phyloP scores from a whole-genome alignment of 2,329 filamentous ascomycete genomes.

The Xylariaceae sp. region DNA sequence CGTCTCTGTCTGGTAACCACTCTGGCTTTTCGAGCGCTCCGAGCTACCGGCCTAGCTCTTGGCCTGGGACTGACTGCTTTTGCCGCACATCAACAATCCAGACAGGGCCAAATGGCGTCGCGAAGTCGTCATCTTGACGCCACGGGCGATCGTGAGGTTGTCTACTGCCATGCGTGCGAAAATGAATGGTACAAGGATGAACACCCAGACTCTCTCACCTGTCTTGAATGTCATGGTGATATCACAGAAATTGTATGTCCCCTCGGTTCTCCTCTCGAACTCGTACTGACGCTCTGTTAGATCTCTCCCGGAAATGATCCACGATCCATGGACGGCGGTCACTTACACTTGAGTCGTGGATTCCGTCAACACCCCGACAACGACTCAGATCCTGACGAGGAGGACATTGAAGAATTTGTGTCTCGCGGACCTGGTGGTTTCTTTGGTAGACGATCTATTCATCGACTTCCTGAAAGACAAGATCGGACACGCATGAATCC shows the following conservation, averaged over 20 bases:
- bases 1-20: no score
- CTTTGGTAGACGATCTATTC: constrained; percentile 33
- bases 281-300: constrained; percentile 32
- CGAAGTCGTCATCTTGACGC: constrained; percentile 44
- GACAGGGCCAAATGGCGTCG: constrained; percentile 35
- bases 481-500: constrained; percentile 13
- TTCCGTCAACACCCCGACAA: constrained; percentile 23
- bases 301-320: constrained; percentile 59
- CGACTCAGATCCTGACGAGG: constrained; percentile 56
- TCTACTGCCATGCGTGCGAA: constrained; percentile 80
- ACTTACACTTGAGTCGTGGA: not conserved
- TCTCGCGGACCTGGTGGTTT: constrained; percentile 36
- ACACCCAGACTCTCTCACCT: constrained; percentile 54
- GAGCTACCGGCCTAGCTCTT: constrained; percentile 50
- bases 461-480: constrained; percentile 17
- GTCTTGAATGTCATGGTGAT: constrained; percentile 73
- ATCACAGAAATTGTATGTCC: constrained; percentile 78
- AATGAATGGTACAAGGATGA: constrained; percentile 77
- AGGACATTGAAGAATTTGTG: constrained; percentile 52
- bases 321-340: constrained; percentile 30
- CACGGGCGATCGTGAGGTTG: constrained; percentile 58
- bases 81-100: constrained; percentile 46
- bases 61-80: constrained; percentile 57
- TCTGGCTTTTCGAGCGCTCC: constrained; percentile 53
- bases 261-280: not conserved